Base-by-base conservation (phyloP, 2,329 filamentous ascomycete species). In the Fusarium sambucinum region DNA sequence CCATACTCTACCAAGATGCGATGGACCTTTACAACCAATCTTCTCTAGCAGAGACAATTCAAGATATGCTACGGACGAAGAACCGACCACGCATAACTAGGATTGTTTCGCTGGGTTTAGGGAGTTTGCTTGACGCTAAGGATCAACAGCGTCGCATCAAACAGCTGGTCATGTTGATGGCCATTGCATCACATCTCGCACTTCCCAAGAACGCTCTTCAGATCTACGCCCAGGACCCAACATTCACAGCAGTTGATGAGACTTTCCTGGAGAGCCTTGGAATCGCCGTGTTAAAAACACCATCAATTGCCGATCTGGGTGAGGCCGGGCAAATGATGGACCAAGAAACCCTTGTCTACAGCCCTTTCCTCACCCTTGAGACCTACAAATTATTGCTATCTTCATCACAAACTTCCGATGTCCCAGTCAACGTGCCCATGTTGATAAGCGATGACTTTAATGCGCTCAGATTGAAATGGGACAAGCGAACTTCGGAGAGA, bases 361-460 rank as follows among this genome's bases (percentile, higher is more conserved):
- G 70, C 32, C 71, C 71, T 2, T 74, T 73, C 30, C 68, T 73
- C n/a, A 74, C 71, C 0, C 63, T 73, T 10, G 66, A 63, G 14
- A 69, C 71, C 17, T 73, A 73, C 30, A 72, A 58, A 10, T 44
- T 66, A 3, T 32, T 70, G 2, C 42, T 72, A 9, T 44, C 63
- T 5, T 60, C 50, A 30, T 58, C 46, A 11, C 52, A 53, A 27
- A 56, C 54, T 13, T 33, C 53, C 0, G 9, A 46, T 2, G 30
- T 33, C 17, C 40, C 42, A 9, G 40, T 40, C 8, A 63, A 55
- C 4, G 55, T 63, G 13, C 68, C 70, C 1, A 60, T 70, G 5
- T 47, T 73, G 16, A 59, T 74, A 13, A 70, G 72, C 37, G 69
- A 74, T 10, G 73, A 74, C 14, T 71, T 72, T n/a, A 74, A 74